Conservation (phyloP, 2,329 filamentous ascomycete genomes). For the Colletotrichum truncatum region DNA sequence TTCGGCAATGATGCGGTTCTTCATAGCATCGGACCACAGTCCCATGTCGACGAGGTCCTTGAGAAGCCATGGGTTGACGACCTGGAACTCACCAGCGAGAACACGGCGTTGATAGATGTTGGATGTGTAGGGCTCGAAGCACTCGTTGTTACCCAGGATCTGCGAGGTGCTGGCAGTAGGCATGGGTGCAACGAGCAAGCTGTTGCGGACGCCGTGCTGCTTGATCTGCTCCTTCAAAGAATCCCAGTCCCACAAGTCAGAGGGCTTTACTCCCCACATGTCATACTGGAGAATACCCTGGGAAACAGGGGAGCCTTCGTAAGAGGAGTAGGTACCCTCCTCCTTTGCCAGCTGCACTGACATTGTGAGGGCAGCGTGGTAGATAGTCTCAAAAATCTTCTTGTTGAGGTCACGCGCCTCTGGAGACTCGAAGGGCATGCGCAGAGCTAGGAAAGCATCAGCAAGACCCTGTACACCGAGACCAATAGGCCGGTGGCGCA, state of each 20-base stretch:
- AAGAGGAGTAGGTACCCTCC: conserved; percentile 86
- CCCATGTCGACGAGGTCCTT: conserved; percentile 98
- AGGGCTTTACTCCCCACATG: conserved; percentile 96
- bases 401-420: conserved; percentile 95
- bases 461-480: conserved; percentile 98
- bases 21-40: conserved; percentile 99
- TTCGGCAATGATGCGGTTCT: conserved; percentile 99
- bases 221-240: conserved; percentile 89
- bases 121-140: conserved; percentile 99
- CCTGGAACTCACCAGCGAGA: conserved; percentile 97
- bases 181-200: conserved; percentile 94
- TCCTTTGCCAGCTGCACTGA: conserved; percentile 88
- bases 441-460: conserved; percentile 96
- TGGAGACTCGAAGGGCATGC: conserved; percentile 95
- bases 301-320: conserved; percentile 92
- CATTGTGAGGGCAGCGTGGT: conserved; percentile 91
- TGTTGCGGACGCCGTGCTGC: conserved; percentile 94
- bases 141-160: conserved; percentile 99
- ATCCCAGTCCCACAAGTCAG: conserved; percentile 97
- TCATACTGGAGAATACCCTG: conserved; percentile 97
- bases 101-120: conserved; percentile 99
- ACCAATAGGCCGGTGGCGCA: conserved; percentile 94
- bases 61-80: conserved; percentile 98
- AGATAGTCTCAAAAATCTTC: conserved; percentile 99
- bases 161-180: conserved; percentile 97